Conservation (phyloP, 2,329 filamentous ascomycete genomes). For the Pyricularia grisea region DNA sequence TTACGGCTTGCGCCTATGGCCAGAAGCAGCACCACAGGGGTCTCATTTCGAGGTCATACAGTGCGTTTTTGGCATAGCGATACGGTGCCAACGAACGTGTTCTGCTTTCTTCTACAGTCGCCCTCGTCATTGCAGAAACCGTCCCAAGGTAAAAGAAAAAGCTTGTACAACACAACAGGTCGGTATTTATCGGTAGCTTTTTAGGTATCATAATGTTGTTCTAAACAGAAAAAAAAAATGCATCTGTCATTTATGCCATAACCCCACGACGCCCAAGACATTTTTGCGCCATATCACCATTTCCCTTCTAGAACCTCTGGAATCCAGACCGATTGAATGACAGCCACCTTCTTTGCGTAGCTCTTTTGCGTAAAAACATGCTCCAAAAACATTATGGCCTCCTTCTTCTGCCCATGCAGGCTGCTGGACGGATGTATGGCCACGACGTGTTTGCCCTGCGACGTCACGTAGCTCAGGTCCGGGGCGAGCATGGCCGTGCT, state of each 20-base stretch:
- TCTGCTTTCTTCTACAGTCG: neutral
- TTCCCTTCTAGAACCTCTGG: slow-evolving; percentile 31
- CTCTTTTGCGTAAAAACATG: slow-evolving; percentile 58
- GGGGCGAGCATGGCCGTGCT: slow-evolving; percentile 52
- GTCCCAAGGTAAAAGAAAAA: neutral
- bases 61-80: neutral
- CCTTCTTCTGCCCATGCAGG: slow-evolving; percentile 51
- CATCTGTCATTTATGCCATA: neutral
- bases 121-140: neutral
- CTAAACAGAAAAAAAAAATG: neutral
- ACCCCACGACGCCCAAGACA: neutral
- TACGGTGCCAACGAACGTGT: neutral
- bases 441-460: slow-evolving; percentile 49
- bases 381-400: slow-evolving; percentile 60
- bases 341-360: slow-evolving; percentile 57
- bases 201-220: neutral
- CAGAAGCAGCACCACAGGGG: neutral
- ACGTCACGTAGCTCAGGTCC: slow-evolving; percentile 51
- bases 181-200: neutral
- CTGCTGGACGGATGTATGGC: slow-evolving; percentile 55
- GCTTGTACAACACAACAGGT: neutral
- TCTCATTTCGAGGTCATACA: neutral
- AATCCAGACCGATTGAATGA: slow-evolving; percentile 51
- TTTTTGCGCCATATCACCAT: neutral
- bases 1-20: neutral